A percentile compares a stretch with the other conserved stretches of the same genome.
phyloP scores from a whole-genome alignment of 202 grass and related monocot genomes.

The Dendrocalamus latiflorus region DNA sequence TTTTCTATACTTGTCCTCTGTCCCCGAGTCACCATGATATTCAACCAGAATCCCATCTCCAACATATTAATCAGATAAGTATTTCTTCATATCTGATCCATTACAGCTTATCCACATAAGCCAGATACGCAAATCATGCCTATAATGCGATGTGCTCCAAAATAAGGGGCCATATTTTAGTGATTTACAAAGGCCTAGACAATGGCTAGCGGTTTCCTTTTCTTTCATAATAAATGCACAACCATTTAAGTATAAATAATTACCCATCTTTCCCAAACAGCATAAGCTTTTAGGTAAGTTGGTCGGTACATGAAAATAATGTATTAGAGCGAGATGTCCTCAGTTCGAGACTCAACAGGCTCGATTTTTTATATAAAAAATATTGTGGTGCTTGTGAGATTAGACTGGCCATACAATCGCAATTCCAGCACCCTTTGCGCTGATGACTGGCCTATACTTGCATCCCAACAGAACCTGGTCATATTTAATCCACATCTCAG shows the following conservation, averaged over 20 bases:
- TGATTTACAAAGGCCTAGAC: background rate
- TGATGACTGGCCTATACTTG: background rate
- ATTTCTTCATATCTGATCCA: background rate
- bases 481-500: background rate
- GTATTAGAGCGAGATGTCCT: background rate
- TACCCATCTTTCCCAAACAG: background rate
- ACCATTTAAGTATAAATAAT: background rate
- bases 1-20: background rate
- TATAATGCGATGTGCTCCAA: background rate
- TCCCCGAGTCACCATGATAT: background rate
- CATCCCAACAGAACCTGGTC: background rate
- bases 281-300: constrained; percentile 1
- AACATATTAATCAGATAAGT: background rate
- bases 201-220: background rate
- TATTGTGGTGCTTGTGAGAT: background rate
- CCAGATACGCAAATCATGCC: background rate
- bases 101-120: background rate
- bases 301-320: background rate
- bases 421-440: too few species aligned
- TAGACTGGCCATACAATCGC: background rate
- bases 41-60: background rate
- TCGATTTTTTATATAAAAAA: background rate
- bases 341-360: background rate
- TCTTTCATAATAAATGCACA: background rate
- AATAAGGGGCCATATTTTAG: background rate